These are phyloP conservation scores for Massarina eburnea DNA, from an alignment of 2,329 filamentous ascomycete species.

Conservation along the genomic window DNA sequence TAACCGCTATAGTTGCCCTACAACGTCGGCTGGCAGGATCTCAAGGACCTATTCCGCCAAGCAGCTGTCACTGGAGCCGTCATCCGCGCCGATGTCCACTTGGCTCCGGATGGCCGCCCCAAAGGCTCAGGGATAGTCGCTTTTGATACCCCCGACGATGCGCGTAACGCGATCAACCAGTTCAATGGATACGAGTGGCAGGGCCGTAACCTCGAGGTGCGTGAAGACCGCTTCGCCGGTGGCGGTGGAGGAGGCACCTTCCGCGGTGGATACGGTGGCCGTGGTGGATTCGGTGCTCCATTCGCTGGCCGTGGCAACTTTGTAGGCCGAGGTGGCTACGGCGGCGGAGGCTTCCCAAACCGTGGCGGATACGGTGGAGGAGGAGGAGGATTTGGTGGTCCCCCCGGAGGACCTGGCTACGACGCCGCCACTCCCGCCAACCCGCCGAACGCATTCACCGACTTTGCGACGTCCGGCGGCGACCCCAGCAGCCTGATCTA, in stretches of 20 bases:
- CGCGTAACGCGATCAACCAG: constrained; percentile 91
- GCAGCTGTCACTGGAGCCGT: constrained; percentile 61
- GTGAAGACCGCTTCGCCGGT: constrained; percentile 87
- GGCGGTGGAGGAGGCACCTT: constrained; percentile 44
- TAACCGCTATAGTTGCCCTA: constrained; percentile 75
- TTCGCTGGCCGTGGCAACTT: constrained; percentile 57
- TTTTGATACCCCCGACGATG: constrained; percentile 92
- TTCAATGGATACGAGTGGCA: constrained; percentile 99
- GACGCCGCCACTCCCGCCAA: constrained; percentile 55
- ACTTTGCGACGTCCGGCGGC: constrained; percentile 82
- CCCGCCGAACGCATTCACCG: constrained; percentile 88
- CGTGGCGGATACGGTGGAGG: constrained; percentile 30
- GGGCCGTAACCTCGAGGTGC: constrained; percentile 87
- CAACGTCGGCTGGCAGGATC: constrained; percentile 96
- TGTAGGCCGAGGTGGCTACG: constrained; percentile 47
- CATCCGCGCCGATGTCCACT: constrained; percentile 92
- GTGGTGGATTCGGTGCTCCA: constrained; percentile 58
- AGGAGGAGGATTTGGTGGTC: constrained; percentile 49
- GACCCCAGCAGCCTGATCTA: constrained; percentile 86
- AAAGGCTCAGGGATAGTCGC: constrained; percentile 98
- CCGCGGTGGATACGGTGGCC: constrained; percentile 39
- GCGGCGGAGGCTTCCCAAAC: constrained; percentile 46
- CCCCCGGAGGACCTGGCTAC: constrained; percentile 30
- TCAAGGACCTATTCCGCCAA: constrained; percentile 98
- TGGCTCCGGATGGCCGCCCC: constrained; percentile 85